These are phyloP conservation scores for Pholiota molesta DNA, from an alignment of 768 basidiomycete species.

Conservation along the genomic window DNA sequence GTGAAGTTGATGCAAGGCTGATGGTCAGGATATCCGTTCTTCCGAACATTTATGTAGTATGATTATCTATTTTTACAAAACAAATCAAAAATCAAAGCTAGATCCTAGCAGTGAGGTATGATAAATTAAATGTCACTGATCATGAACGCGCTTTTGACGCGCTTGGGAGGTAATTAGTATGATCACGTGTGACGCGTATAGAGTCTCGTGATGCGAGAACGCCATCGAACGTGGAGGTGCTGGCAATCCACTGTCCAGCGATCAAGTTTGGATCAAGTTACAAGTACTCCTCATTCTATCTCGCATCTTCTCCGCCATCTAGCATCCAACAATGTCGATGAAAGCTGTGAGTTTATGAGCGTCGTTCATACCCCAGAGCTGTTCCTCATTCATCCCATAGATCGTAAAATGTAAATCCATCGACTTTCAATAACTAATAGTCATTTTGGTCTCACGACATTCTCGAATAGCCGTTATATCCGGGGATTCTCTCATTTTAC, in stretches of 20 bases:
- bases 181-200: slow-evolving; percentile 1
- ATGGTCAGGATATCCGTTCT: too few relatives aligned
- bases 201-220: slow-evolving; percentile 13
- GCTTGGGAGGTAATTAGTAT: too few relatives aligned
- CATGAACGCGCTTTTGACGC: too few relatives aligned
- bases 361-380: background rate
- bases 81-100: too few relatives aligned
- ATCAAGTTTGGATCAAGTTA: too few relatives aligned
- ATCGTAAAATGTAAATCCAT: slow-evolving; percentile 60
- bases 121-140: too few relatives aligned
- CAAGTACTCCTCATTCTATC: slow-evolving; percentile 2
- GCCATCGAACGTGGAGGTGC: background rate
- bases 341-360: slow-evolving; percentile 62
- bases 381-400: slow-evolving; percentile 31
- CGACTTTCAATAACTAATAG: slow-evolving; percentile 1
- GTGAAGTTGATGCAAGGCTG: too few relatives aligned
- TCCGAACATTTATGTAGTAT: too few relatives aligned
- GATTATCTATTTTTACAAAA: too few relatives aligned
- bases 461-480: slow-evolving; percentile 75
- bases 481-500: slow-evolving; percentile 86
- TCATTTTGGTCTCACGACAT: slow-evolving; percentile 20
- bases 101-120: too few relatives aligned
- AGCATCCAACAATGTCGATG: slow-evolving; percentile 55
- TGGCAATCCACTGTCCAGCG: too few relatives aligned
- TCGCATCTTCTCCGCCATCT: slow-evolving; percentile 7